Evolutionary conservation across 2,329 filamentous ascomycete species (phyloP), one percentile per base, ranked within the genome.

Genomic region (Paradendryphiella salina): DNA sequence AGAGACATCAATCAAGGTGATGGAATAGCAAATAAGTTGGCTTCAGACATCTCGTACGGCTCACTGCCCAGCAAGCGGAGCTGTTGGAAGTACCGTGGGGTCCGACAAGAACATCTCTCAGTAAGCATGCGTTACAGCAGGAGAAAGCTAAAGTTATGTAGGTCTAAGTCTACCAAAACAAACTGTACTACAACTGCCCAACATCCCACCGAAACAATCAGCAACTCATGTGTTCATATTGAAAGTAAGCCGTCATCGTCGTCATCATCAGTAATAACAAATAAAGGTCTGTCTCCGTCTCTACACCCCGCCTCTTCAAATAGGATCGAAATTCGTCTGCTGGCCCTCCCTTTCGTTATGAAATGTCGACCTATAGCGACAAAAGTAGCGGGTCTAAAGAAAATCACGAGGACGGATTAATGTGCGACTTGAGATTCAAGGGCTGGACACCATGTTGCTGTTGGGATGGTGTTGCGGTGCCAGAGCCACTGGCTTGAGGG

Each of bases 301-400:
- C 2, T 8, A 23, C 21, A n/a, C 11, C 4, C 11, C 8, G n/a
- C 18, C 9, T n/a, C 14, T n/a, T 41, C 32, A 46, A 21, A 40
- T 39, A 10, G 51, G 54, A 42, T 60, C 54, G 17, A 57, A 60
- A 21, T 62, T 52, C 23, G 55, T 61, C 46, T 65, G 55, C 32
- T 64, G 54, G 34, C 61, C 66, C 14, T 46, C 50, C 38, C 58
- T 50, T 47, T 65, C 57, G 28, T 66, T 63, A 44, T 63, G 62
- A 17, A 55, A 61, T 11, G 60, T 62, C 11, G 28, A 43, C 14
- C 55, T 49, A 39, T 63, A 66, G 14, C 59, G 49, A 41, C 46
- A 63, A 5, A 46, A 47, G 49, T 54, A 48, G 13, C 36, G 42
- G 11, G 36, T 37, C 55, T 60, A 34, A 10, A 35, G 7, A 26